Evolutionary conservation across 2,329 filamentous ascomycete species (phyloP), one percentile per base, ranked within the genome.

Genomic region (Ophiostoma ulmi): DNA sequence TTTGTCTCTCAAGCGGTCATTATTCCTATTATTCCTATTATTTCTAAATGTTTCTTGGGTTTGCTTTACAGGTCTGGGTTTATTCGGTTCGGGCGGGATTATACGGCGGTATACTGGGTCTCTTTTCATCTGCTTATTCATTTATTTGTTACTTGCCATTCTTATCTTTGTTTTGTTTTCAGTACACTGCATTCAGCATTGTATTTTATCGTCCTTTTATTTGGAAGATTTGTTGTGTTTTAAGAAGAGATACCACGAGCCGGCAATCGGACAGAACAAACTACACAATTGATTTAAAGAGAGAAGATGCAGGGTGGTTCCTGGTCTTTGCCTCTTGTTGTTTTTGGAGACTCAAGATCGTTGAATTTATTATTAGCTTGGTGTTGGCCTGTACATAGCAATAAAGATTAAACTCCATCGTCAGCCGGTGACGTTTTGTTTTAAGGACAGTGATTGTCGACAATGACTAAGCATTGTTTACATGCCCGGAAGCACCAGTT

Each of bases 231-330:
- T 65, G 58, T 64, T 64, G 58, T 64, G 63, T 65, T 65, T 64
- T 22, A 65, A 65, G 63, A 65, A 65, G 22, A 64, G 63, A 65
- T 65, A 65, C 63, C 63, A 65, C 63, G 63, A 65, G 63, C 63
- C 63, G 63, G 63, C 63, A 65, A 65, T n/a, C 63, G 63, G 63
- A 65, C 63, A 65, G 63, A 65, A 64, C 58, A 64, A 64, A 39
- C 63, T 22, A 39, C 31, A 64, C 63, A 65, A 65, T 65, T 65
- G 63, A 65, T 65, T 65, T 41, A 65, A 17, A 39, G 63, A 65
- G 63, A 17, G 63, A 41, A 63, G 26, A 63, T 13, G 26, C 10
- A 20, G 20, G 36, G 7, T 11, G 63, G 20, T 8, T 5, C 61
- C 61, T 14, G 35, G 36, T 65, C 20, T 65, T 39, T 26, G 6